A percentile compares a stretch with the other conserved stretches of the same genome.
Conservation (phyloP, 352 stramenopile species). For the Phytopythium kandeliae region DNA sequence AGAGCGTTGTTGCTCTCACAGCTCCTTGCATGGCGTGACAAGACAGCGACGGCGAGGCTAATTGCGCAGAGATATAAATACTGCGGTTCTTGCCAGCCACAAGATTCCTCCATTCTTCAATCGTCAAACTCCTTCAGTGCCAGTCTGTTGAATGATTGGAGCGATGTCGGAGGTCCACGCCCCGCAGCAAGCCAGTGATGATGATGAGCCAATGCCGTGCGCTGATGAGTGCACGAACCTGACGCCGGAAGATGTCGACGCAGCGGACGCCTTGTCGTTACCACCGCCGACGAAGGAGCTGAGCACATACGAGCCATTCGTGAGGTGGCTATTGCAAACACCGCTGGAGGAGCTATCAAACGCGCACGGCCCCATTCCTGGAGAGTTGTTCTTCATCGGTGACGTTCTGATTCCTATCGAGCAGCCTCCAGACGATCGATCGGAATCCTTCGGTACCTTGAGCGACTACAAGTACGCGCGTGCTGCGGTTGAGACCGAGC, state of each 20-base stretch:
- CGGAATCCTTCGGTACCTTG: neutral
- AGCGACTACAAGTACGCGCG: slow-evolving; percentile 15
- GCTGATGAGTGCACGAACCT: slow-evolving; percentile 1
- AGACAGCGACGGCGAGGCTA: neutral
- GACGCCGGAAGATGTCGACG: slow-evolving; percentile 6
- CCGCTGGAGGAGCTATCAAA: slow-evolving; percentile 36
- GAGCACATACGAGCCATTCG: slow-evolving; percentile 42
- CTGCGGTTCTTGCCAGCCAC: too few relatives aligned
- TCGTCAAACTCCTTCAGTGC: neutral
- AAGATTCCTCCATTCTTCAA: neutral
- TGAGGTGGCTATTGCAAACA: slow-evolving; percentile 49
- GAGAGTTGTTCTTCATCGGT: neutral
- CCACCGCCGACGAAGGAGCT: slow-evolving; percentile 27
- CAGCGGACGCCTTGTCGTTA: slow-evolving; percentile 10
- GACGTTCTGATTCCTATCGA: neutral
- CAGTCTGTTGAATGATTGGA: neutral
- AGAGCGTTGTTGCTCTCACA: too few relatives aligned
- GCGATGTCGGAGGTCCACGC: neutral
- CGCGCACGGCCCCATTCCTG: slow-evolving; percentile 17
- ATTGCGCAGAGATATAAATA: neutral
- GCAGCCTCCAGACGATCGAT: neutral
- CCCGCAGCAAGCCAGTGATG: neutral
- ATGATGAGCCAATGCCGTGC: neutral
- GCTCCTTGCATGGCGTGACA: neutral
- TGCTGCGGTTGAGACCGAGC: slow-evolving; percentile 39